These are phyloP conservation scores for Yarrowia galli DNA, from an alignment of 1,139 yeast species.

Conservation along the genomic window DNA sequence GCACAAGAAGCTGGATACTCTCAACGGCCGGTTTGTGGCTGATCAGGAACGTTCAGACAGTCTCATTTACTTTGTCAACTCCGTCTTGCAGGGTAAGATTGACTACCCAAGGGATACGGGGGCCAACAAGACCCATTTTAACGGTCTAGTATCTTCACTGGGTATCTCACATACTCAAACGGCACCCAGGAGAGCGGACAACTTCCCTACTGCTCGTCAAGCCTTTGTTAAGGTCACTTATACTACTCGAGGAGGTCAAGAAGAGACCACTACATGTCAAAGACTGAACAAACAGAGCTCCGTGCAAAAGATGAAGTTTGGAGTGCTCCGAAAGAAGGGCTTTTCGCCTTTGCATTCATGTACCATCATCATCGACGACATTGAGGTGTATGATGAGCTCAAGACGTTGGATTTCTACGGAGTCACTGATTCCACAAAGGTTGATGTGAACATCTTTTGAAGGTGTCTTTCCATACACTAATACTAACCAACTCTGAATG, in stretches of 20 bases:
- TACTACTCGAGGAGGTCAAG: neutral
- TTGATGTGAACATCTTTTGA: no score
- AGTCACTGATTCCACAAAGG: neutral
- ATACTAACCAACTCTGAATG: no score
- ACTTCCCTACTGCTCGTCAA: conserved; percentile 12
- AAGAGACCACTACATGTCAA: neutral
- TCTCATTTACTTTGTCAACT: conserved; percentile 20
- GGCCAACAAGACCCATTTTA: conserved; percentile 10
- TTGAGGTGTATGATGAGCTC: conserved; percentile 29
- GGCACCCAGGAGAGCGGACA: neutral
- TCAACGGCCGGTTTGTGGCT: conserved; percentile 19
- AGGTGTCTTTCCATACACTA: no score
- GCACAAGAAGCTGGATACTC: neutral
- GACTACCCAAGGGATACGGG: neutral
- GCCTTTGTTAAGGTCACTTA: conserved; percentile 12
- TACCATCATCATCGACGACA: neutral
- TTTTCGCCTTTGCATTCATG: conserved; percentile 4
- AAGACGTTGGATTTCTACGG: conserved; percentile 34
- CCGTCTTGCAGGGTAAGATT: conserved; percentile 9
- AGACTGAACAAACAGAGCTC: conserved; percentile 10
- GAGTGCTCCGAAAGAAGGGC: neutral
- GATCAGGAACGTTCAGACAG: conserved; percentile 5
- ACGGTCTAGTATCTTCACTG: neutral
- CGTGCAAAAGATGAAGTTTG: conserved; percentile 27
- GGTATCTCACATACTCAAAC: neutral